A percentile compares a stretch with the other conserved stretches of the same genome.
phyloP scores from a whole-genome alignment of 192 early-diverging fungal genomes.

The Backusella tarrabulga region DNA sequence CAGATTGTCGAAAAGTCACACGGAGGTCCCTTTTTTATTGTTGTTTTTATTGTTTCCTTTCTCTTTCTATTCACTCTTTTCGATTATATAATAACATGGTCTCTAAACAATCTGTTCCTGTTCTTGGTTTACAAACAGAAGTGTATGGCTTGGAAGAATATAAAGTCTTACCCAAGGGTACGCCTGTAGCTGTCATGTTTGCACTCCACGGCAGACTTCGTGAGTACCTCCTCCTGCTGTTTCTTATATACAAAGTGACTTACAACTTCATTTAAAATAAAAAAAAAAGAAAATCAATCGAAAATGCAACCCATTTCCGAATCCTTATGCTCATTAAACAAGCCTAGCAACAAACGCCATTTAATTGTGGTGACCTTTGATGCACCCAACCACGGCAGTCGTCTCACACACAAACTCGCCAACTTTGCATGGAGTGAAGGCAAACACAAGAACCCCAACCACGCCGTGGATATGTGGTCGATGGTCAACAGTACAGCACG shows the following conservation, averaged over 20 bases:
- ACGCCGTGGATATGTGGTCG: conserved; percentile 51
- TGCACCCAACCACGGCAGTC: conserved; percentile 53
- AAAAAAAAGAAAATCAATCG: conserved; percentile 11
- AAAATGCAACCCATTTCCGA: conserved; percentile 21
- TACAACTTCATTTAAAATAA: not conserved
- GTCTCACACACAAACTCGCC: conserved; percentile 25
- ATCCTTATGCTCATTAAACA: conserved; percentile 18
- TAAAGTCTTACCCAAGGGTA: not conserved
- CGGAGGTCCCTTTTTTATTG: not conserved
- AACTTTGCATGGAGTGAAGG: conserved; percentile 43
- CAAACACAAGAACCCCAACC: conserved; percentile 31
- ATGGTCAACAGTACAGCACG: conserved; percentile 37
- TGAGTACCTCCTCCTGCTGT: conserved; percentile 6
- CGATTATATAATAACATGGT: not conserved
- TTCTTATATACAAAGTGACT: not conserved
- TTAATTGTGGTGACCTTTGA: conserved; percentile 50
- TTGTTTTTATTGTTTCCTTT: not conserved
- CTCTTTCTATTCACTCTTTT: not conserved
- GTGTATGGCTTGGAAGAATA: conserved; percentile 35
- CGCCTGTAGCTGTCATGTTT: conserved; percentile 30
- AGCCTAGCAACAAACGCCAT: not conserved
- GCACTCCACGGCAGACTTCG: conserved; percentile 34
- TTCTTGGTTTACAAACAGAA: conserved; percentile 18
- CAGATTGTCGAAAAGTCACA: not conserved
- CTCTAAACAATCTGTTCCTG: not conserved